These are phyloP conservation scores for Phytopythium litorale DNA, from an alignment of 352 stramenopile genomes.

Conservation along the genomic window DNA sequence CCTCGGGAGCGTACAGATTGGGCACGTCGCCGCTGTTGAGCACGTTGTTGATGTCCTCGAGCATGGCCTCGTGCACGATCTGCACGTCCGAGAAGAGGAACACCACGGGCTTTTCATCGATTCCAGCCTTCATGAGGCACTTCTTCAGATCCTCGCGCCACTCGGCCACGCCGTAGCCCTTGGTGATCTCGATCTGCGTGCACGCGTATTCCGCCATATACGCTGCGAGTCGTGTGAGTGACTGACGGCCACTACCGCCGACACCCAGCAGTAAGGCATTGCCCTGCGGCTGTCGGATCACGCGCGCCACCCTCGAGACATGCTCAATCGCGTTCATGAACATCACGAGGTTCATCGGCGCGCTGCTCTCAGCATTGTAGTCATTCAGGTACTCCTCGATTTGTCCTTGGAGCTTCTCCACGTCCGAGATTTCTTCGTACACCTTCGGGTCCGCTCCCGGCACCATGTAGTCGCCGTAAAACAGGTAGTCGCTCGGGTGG, in stretches of 20 bases:
- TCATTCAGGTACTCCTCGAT: conserved; percentile 89
- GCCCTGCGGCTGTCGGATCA: conserved; percentile 80
- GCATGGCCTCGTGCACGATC: conserved; percentile 94
- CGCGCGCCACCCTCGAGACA: conserved; percentile 77
- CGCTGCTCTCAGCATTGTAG: conserved; percentile 91
- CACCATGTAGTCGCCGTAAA: conserved; percentile 82
- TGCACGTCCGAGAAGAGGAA: conserved; percentile 95
- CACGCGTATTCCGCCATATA: conserved; percentile 93
- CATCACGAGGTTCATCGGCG: conserved; percentile 86
- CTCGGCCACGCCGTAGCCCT: conserved; percentile 90
- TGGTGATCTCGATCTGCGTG: conserved; percentile 95
- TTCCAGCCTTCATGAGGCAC: conserved; percentile 83
- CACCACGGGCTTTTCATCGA: conserved; percentile 90
- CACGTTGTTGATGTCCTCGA: conserved; percentile 94
- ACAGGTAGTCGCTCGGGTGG: conserved; percentile 50
- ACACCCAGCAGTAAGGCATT: conserved; percentile 92
- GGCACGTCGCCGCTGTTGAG: conserved; percentile 95
- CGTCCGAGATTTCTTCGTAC: conserved; percentile 87
- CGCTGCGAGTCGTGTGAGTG: conserved; percentile 88
- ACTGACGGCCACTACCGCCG: conserved; percentile 91
- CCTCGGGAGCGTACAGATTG: conserved; percentile 91
- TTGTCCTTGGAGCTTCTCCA: conserved; percentile 79
- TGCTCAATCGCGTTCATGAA: conserved; percentile 89
- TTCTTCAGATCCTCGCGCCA: conserved; percentile 94
- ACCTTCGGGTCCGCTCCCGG: conserved; percentile 77